Evolutionary conservation across 2,329 filamentous ascomycete genomes (phyloP).

Genomic region (Dendryphion nanum): DNA sequence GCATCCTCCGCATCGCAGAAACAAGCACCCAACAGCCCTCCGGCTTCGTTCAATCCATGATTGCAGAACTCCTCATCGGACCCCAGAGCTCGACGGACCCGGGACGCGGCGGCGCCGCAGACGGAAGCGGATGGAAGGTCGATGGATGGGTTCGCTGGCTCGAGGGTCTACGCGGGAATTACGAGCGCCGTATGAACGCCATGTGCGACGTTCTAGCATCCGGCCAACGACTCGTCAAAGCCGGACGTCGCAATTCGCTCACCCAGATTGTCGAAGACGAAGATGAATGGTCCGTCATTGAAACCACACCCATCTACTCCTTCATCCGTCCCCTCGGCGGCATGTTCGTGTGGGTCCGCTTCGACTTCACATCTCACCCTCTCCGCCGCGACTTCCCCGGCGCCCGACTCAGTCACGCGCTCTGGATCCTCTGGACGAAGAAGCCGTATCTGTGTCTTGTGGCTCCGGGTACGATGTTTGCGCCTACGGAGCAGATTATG

Average conservation of each 20-base stretch:
- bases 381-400: constrained; percentile 58
- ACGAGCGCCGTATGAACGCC: constrained; percentile 77
- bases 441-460: constrained; percentile 69
- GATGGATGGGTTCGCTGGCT: constrained; percentile 92
- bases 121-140: constrained; percentile 69
- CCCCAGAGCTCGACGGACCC: constrained; percentile 57
- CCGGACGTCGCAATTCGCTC: constrained; percentile 47
- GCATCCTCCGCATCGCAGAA: constrained; percentile 72
- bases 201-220: constrained; percentile 76
- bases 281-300: constrained; percentile 71
- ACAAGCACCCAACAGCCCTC: constrained; percentile 78
- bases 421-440: constrained; percentile 70
- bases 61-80: constrained; percentile 75
- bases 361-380: constrained; percentile 72
- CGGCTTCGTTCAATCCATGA: constrained; percentile 83
- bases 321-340: constrained; percentile 81
- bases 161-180: constrained; percentile 75
- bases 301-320: constrained; percentile 70
- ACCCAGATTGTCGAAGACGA: constrained; percentile 37
- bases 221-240: constrained; percentile 64
- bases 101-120: constrained; percentile 45
- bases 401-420: constrained; percentile 59
- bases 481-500: constrained; percentile 60
- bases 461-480: constrained; percentile 72
- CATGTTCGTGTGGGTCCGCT: constrained; percentile 86